These are phyloP conservation scores for Pisolithus tinctorius DNA, from an alignment of 768 basidiomycete genomes.

Conservation along the genomic window DNA sequence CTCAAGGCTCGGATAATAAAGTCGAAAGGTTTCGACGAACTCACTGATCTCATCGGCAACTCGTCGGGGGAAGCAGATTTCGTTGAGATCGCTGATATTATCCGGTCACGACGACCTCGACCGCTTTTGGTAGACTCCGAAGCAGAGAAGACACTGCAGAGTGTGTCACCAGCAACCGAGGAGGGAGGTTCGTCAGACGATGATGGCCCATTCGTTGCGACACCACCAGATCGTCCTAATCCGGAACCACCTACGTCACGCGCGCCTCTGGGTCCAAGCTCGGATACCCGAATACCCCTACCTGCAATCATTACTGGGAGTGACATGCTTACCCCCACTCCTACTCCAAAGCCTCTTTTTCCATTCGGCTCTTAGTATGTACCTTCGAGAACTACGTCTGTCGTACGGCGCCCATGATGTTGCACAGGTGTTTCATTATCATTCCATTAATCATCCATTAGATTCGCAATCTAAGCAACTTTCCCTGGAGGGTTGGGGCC, in stretches of 20 bases:
- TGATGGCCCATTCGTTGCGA: constrained; percentile 25
- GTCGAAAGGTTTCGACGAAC: constrained; percentile 56
- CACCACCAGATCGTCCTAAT: constrained; percentile 48
- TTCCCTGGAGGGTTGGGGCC: too few species aligned
- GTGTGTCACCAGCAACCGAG: background rate
- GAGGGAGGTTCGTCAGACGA: constrained; percentile 22
- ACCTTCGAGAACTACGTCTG: background rate
- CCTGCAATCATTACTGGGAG: constrained; percentile 37
- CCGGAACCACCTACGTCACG: constrained; percentile 49
- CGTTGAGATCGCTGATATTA: constrained; percentile 42
- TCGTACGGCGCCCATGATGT: background rate
- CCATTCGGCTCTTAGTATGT: constrained; percentile 4
- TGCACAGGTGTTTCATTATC: background rate
- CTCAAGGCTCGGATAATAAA: constrained; percentile 47
- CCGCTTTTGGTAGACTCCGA: constrained; percentile 9
- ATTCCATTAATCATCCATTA: too few species aligned
- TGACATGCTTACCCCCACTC: constrained; percentile 42
- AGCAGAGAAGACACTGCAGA: background rate
- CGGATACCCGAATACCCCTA: constrained; percentile 28
- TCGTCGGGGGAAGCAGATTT: constrained; percentile 63
- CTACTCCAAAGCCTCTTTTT: constrained; percentile 21
- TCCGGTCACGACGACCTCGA: constrained; percentile 27
- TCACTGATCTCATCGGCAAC: constrained; percentile 43
- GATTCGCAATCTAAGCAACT: too few species aligned
- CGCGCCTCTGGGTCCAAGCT: constrained; percentile 37